A percentile compares a stretch with the other conserved stretches of the same genome.
These are phyloP conservation scores for Stachybotrys echinatus DNA, from an alignment of 2,329 filamentous ascomycete genomes.

Conservation along the genomic window DNA sequence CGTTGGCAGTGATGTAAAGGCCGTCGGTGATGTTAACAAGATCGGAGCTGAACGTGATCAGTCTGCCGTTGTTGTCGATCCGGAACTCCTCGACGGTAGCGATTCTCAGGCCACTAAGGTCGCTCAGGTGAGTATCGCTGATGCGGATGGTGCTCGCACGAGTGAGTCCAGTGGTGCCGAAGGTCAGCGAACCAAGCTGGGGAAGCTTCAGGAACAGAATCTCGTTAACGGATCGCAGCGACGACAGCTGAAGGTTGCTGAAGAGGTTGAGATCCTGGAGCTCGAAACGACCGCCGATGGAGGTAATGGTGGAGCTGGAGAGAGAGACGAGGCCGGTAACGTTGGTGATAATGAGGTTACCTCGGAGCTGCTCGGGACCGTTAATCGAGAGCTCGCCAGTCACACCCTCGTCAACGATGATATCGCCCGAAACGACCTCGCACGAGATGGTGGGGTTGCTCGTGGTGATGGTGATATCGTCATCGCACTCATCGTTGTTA, in stretches of 20 bases:
- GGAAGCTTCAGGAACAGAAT: slow-evolving; percentile 72
- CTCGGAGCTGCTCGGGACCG: slow-evolving; percentile 51
- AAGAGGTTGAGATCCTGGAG: slow-evolving; percentile 66
- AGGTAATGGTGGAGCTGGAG: slow-evolving; percentile 52
- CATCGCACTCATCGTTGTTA: slow-evolving; percentile 30
- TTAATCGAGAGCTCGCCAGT: slow-evolving; percentile 56
- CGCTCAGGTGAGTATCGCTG: slow-evolving; percentile 77
- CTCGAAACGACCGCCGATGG: slow-evolving; percentile 65
- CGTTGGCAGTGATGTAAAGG: slow-evolving; percentile 68
- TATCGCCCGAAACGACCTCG: slow-evolving; percentile 61
- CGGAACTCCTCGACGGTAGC: slow-evolving; percentile 65
- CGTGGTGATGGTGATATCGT: slow-evolving; percentile 58
- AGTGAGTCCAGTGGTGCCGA: slow-evolving; percentile 54
- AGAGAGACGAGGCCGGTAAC: slow-evolving; percentile 55
- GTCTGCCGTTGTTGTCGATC: slow-evolving; percentile 85
- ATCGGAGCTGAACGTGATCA: slow-evolving; percentile 71
- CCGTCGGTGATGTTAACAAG: slow-evolving; percentile 68
- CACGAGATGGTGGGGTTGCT: slow-evolving; percentile 61
- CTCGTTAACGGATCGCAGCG: slow-evolving; percentile 58
- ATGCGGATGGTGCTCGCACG: slow-evolving; percentile 67
- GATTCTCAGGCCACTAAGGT: slow-evolving; percentile 77
- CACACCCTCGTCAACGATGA: slow-evolving; percentile 56
- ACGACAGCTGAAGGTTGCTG: slow-evolving; percentile 59
- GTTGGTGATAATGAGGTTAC: slow-evolving; percentile 58
- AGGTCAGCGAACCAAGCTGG: slow-evolving; percentile 42